These are phyloP conservation scores for Phaeosphaeria sp. DNA, from an alignment of 2,329 filamentous ascomycete genomes.

Conservation along the genomic window DNA sequence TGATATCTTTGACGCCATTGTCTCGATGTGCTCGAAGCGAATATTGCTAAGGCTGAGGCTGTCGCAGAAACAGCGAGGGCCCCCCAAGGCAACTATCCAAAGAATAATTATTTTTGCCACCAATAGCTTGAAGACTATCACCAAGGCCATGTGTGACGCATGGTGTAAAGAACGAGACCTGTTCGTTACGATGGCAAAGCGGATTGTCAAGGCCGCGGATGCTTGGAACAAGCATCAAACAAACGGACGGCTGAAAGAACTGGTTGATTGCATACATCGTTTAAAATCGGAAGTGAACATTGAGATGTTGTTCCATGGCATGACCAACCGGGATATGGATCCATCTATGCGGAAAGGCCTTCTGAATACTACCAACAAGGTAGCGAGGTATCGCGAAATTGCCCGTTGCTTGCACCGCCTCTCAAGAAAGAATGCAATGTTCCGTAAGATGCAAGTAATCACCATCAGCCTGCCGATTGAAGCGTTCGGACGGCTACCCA, in stretches of 20 bases:
- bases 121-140: neutral
- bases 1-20: slow-evolving; percentile 13
- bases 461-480: slow-evolving; percentile 12
- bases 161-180: neutral
- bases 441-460: slow-evolving; percentile 11
- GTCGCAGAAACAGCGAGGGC: slow-evolving; percentile 1
- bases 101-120: slow-evolving; percentile 6
- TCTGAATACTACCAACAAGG: slow-evolving; percentile 19
- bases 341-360: slow-evolving; percentile 17
- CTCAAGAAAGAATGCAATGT: slow-evolving; percentile 6
- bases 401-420: slow-evolving; percentile 20
- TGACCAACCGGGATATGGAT: slow-evolving; percentile 18
- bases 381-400: slow-evolving; percentile 23
- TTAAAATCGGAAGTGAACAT: slow-evolving; percentile 11
- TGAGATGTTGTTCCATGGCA: slow-evolving; percentile 9
- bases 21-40: slow-evolving; percentile 17
- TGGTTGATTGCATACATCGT: slow-evolving; percentile 12
- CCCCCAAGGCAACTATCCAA: slow-evolving; percentile 6
- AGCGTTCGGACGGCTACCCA: slow-evolving; percentile 3
- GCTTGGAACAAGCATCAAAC: slow-evolving; percentile 19
- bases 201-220: slow-evolving; percentile 15
- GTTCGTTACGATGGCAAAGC: slow-evolving; percentile 17
- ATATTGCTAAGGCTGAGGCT: slow-evolving; percentile 18
- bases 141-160: neutral
- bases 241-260: slow-evolving; percentile 4